A percentile compares a stretch with the other conserved stretches of the same genome.
Conservation (phyloP, 306 rosid species). For the Morella rubra region DNA sequence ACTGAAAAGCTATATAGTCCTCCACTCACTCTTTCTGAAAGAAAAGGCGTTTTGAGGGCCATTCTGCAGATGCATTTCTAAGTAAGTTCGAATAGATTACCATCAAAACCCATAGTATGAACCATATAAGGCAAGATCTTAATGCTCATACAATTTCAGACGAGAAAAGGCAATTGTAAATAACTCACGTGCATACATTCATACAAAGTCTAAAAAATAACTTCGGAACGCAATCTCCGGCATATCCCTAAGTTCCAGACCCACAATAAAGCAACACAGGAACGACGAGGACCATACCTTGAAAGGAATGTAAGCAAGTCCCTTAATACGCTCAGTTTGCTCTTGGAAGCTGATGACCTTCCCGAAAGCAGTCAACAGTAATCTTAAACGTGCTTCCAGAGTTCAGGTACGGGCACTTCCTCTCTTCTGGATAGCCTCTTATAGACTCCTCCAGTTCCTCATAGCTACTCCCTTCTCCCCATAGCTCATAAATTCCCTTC, state of each 20-base stretch:
- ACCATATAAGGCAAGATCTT: not conserved
- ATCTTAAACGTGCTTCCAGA: constrained; percentile 74
- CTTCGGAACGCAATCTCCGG: not conserved
- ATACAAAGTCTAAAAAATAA: not conserved
- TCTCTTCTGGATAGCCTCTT: constrained; percentile 59
- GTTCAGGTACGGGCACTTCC: constrained; percentile 70
- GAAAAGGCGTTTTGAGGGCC: not conserved
- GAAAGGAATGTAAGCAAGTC: constrained; percentile 76
- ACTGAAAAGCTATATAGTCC: not conserved
- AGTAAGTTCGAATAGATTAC: not conserved
- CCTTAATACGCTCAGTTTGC: constrained; percentile 69
- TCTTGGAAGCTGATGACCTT: constrained; percentile 66
- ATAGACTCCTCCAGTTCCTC: constrained; percentile 75
- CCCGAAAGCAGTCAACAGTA: constrained; percentile 82
- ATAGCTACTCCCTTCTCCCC: constrained; percentile 86
- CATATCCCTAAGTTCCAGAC: constrained; percentile 7
- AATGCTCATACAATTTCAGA: not conserved
- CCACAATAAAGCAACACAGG: not conserved
- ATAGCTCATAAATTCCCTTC: constrained; percentile 91
- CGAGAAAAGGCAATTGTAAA: not conserved
- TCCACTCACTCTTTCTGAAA: not conserved
- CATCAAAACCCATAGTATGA: not conserved
- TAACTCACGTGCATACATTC: not conserved
- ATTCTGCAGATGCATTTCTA: not conserved
- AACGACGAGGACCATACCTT: constrained; percentile 46